A percentile compares a stretch with the other conserved stretches of the same genome.
Conservation (phyloP, 495 filamentous ascomycete species). For the Lepidopterella palustris region DNA sequence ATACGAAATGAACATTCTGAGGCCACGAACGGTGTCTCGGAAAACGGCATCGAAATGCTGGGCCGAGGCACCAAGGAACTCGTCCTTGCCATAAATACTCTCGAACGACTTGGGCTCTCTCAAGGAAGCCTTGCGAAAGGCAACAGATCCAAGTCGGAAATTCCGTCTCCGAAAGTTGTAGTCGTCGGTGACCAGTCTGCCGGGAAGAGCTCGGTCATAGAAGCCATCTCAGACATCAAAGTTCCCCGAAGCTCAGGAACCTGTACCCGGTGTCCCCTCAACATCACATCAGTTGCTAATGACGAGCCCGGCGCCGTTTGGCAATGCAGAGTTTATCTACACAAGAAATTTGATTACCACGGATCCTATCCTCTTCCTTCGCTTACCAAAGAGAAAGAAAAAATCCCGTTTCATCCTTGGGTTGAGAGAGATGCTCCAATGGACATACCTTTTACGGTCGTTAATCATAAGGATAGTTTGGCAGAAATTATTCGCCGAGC, state of each 20-base stretch:
- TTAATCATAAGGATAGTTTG: constrained; percentile 45
- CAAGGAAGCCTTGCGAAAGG: no score
- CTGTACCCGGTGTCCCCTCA: constrained; percentile 70
- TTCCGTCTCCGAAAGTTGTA: constrained; percentile 59
- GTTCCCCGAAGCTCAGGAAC: constrained; percentile 62
- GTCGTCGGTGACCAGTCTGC: constrained; percentile 70
- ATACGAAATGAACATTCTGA: neutral
- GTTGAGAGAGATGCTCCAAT: constrained; percentile 32
- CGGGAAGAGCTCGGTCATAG: constrained; percentile 75
- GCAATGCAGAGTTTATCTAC: constrained; percentile 58
- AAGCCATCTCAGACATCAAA: constrained; percentile 70
- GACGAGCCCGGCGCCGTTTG: constrained; percentile 42
- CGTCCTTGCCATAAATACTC: constrained; percentile 28
- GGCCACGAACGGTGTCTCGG: neutral
- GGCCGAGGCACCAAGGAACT: constrained; percentile 23
- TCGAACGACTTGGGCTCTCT: constrained; percentile 31
- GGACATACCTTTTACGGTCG: constrained; percentile 39
- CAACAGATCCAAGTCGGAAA: constrained; percentile 39
- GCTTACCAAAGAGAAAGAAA: no score
- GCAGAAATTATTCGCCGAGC: constrained; percentile 58
- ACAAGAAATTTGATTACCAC: no score
- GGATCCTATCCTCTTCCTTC: no score
- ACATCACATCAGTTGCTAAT: constrained; percentile 62
- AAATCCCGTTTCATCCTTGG: constrained; percentile 42
- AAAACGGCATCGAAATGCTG: neutral